phyloP scores from a whole-genome alignment of 2,329 filamentous ascomycete species.

The Stachybotrys elegans region DNA sequence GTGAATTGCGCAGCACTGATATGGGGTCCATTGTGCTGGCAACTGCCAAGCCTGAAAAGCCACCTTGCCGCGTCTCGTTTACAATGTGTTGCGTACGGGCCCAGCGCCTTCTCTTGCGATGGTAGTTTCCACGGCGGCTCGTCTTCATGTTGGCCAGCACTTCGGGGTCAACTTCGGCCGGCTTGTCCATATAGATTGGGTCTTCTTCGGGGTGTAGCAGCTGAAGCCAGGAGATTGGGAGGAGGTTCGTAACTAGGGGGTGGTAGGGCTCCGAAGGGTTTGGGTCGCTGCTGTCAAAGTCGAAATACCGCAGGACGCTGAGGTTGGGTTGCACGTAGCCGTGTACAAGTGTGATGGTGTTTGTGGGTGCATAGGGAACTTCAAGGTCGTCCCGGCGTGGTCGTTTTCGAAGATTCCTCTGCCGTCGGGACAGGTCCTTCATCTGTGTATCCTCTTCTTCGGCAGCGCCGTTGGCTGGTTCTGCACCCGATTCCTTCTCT shows the following conservation, averaged over 20 bases:
- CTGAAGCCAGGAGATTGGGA: slow-evolving; percentile 87
- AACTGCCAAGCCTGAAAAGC: slow-evolving; percentile 78
- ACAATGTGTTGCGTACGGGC: slow-evolving; percentile 67
- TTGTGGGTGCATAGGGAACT: slow-evolving; percentile 62
- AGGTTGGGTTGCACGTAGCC: slow-evolving; percentile 83
- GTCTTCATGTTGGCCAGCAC: slow-evolving; percentile 69
- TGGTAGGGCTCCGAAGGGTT: slow-evolving; percentile 57
- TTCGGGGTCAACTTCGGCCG: slow-evolving; percentile 52
- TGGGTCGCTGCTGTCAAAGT: slow-evolving; percentile 68
- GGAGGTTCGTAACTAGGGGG: slow-evolving; percentile 76
- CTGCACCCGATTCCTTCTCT: slow-evolving; percentile 2
- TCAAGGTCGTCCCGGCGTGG: slow-evolving; percentile 45
- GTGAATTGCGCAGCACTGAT: slow-evolving; percentile 66
- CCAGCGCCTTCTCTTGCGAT: slow-evolving; percentile 84
- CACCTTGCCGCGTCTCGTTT: slow-evolving; percentile 67
- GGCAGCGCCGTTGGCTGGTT: slow-evolving; percentile 5
- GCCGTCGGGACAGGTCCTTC: slow-evolving; percentile 2
- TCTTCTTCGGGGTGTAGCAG: slow-evolving; percentile 74
- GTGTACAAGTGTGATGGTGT: slow-evolving; percentile 78
- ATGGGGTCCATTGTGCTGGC: slow-evolving; percentile 78
- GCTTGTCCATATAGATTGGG: slow-evolving; percentile 63
- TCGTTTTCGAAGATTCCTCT: slow-evolving; percentile 16
- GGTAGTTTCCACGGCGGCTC: slow-evolving; percentile 78
- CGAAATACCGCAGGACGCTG: slow-evolving; percentile 81
- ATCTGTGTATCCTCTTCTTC: slow-evolving; percentile 1